These are phyloP conservation scores for Colletotrichum lindemuthianum DNA, from an alignment of 2,329 filamentous ascomycete species.

Conservation along the genomic window DNA sequence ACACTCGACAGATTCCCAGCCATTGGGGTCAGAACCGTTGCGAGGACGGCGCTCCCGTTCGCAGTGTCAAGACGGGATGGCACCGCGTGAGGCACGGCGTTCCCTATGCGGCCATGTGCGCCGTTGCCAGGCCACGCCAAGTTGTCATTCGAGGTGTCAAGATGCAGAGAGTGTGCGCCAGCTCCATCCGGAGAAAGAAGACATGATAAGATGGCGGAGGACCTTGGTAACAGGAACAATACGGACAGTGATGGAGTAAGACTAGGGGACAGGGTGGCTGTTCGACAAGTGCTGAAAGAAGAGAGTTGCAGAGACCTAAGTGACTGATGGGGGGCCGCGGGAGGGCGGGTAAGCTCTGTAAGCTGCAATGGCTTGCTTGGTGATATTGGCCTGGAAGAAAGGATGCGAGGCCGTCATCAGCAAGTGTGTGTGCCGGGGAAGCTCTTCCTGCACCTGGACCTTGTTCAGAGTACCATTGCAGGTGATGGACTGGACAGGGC, in stretches of 20 bases:
- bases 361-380: conserved; percentile 1
- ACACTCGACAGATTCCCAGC: too few relatives aligned
- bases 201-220: conserved; percentile 27
- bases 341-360: conserved; percentile 17
- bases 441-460: conserved; percentile 28
- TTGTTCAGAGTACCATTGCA: conserved; percentile 29
- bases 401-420: conserved; percentile 13
- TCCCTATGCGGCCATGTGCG: neutral
- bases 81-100: conserved; percentile 9
- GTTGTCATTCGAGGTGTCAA: conserved; percentile 12
- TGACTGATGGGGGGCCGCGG: conserved; percentile 5
- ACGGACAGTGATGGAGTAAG: conserved; percentile 8
- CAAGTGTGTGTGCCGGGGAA: conserved; percentile 34
- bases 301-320: conserved; percentile 16
- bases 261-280: conserved; percentile 5
- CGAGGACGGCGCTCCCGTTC: conserved; percentile 1
- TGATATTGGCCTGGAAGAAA: conserved; percentile 7
- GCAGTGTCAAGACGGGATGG: conserved; percentile 13
- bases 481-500: conserved; percentile 28
- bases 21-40: conserved; percentile 8
- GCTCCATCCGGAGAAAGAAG: conserved; percentile 5
- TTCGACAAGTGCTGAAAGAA: conserved; percentile 8
- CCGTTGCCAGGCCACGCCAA: conserved; percentile 9
- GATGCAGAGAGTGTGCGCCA: conserved; percentile 14
- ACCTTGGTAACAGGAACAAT: conserved; percentile 6